Evolutionary conservation across 805 yeast genomes (phyloP).

Genomic region (Lipomyces lipofer): DNA sequence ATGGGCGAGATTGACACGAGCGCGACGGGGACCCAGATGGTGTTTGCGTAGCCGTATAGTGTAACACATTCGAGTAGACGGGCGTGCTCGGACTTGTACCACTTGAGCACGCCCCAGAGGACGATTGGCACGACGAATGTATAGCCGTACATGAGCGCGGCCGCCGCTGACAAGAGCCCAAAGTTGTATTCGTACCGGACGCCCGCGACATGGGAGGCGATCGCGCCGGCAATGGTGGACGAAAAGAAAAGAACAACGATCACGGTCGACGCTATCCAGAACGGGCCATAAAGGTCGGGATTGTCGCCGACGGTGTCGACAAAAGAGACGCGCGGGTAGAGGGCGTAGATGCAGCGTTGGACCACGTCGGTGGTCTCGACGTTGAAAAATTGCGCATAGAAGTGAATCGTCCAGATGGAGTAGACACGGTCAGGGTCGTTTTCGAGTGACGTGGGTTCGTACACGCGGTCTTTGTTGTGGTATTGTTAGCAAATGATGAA

Average conservation of each 20-base stretch:
- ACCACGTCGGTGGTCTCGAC: slow-evolving; percentile 65
- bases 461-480: slow-evolving; percentile 1
- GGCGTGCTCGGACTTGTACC: slow-evolving; percentile 54
- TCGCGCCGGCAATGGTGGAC: slow-evolving; percentile 63
- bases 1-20: slow-evolving; percentile 34
- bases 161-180: slow-evolving; percentile 63
- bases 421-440: slow-evolving; percentile 24
- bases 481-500: not conserved
- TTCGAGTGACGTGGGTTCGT: slow-evolving; percentile 19
- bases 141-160: slow-evolving; percentile 74
- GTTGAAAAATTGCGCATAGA: slow-evolving; percentile 55
- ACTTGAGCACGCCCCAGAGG: slow-evolving; percentile 55
- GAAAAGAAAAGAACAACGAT: slow-evolving; percentile 73
- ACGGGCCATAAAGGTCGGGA: slow-evolving; percentile 81
- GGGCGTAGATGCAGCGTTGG: slow-evolving; percentile 52
- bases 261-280: slow-evolving; percentile 87
- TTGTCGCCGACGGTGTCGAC: slow-evolving; percentile 46
- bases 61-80: slow-evolving; percentile 62
- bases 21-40: slow-evolving; percentile 85
- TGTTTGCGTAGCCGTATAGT: slow-evolving; percentile 80
- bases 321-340: slow-evolving; percentile 52
- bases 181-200: slow-evolving; percentile 59
- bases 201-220: slow-evolving; percentile 51
- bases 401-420: slow-evolving; percentile 25
- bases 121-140: slow-evolving; percentile 61